Conservation (phyloP, 805 yeast species). For the Monosporozyma aquatica region DNA sequence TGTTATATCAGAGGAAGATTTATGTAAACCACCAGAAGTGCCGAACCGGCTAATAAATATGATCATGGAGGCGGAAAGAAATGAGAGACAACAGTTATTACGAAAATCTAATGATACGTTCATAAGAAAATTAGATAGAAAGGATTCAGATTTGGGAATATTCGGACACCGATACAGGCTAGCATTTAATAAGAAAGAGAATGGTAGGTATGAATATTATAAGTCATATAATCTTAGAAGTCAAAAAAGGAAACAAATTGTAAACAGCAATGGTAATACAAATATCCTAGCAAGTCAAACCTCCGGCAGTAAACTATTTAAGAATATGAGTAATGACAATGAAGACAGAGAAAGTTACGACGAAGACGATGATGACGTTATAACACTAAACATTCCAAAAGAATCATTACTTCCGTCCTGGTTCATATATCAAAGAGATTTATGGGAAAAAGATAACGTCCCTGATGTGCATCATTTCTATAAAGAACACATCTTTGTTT, state of each 20-base stretch:
- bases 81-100: constrained; percentile 1
- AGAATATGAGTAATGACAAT: neutral
- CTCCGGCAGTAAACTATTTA: too few species aligned
- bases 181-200: constrained; percentile 26
- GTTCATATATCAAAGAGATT: constrained; percentile 56
- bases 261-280: neutral
- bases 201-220: constrained; percentile 33
- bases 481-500: constrained; percentile 27
- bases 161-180: constrained; percentile 27
- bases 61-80: constrained; percentile 18
- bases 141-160: constrained; percentile 24
- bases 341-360: neutral
- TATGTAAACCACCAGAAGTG: constrained; percentile 21
- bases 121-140: constrained; percentile 6
- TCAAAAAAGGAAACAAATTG: constrained; percentile 10
- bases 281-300: too few species aligned
- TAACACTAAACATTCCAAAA: constrained; percentile 43
- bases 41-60: constrained; percentile 22
- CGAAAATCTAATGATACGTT: neutral
- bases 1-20: constrained; percentile 23
- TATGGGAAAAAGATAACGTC: constrained; percentile 49
- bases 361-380: constrained; percentile 2
- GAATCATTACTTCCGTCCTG: constrained; percentile 63
- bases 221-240: constrained; percentile 25
- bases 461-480: constrained; percentile 29